Percentiles rank a stretch among this genome's conserved stretches.
Evolutionary conservation across 1,139 yeast genomes (phyloP).

Genomic region (Suhomyces ambrosiae): DNA sequence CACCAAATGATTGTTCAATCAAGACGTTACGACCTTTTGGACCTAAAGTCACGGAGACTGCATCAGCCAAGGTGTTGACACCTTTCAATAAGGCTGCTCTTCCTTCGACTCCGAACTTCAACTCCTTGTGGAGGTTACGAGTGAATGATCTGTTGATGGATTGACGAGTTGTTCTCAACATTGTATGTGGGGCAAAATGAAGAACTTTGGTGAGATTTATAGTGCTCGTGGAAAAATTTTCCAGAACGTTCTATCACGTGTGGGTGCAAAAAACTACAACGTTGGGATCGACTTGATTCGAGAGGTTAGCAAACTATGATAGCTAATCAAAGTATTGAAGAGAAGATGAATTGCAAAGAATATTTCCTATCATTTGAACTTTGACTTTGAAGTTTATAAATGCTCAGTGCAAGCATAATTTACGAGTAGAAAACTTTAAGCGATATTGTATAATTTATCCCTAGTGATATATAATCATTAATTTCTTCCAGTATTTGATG

Average conservation of each 20-base stretch:
- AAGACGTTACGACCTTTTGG: constrained; percentile 98
- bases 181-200: constrained; percentile 21
- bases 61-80: constrained; percentile 95
- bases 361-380: too few species aligned
- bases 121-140: constrained; percentile 83
- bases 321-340: too few species aligned
- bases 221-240: constrained; percentile 6
- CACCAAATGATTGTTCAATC: constrained; percentile 95
- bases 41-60: constrained; percentile 95
- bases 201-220: neutral
- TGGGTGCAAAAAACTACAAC: constrained; percentile 13
- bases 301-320: too few species aligned
- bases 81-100: constrained; percentile 96
- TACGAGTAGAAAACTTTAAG: too few species aligned
- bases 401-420: too few species aligned
- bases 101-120: constrained; percentile 98
- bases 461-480: too few species aligned
- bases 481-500: too few species aligned
- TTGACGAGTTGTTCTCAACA: constrained; percentile 62
- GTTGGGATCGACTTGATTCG: too few species aligned
- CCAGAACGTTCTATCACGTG: constrained; percentile 18
- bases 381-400: too few species aligned
- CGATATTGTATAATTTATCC: too few species aligned
- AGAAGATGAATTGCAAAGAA: too few species aligned
- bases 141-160: constrained; percentile 48